Evolutionary conservation across 441 rosid species (phyloP).

Genomic region (Sinapis alba): DNA sequence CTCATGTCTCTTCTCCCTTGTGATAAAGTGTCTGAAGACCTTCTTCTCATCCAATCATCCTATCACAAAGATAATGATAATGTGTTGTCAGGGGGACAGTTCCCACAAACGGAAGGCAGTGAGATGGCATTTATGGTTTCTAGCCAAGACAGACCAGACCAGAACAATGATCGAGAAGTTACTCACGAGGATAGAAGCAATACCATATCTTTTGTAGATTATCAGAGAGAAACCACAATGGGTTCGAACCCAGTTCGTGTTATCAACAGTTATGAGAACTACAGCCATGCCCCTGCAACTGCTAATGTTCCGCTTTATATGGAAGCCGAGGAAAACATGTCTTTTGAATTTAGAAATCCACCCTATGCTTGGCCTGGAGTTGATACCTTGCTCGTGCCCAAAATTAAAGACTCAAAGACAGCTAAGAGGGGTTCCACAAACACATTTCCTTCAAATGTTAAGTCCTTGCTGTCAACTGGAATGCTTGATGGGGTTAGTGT

Average conservation of each 20-base stretch:
- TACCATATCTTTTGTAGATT: constrained; percentile 74
- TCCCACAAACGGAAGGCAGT: constrained; percentile 42
- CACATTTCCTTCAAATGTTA: constrained; percentile 77
- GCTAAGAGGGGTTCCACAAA: constrained; percentile 57
- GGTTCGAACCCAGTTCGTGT: constrained; percentile 51
- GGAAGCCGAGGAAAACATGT: constrained; percentile 25
- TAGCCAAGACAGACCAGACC: constrained; percentile 44
- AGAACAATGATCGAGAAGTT: constrained; percentile 37
- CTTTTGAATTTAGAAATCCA: constrained; percentile 9
- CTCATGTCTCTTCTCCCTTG: constrained; percentile 34
- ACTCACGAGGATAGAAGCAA: constrained; percentile 52
- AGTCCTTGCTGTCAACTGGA: constrained; percentile 55
- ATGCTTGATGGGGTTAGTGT: constrained; percentile 76
- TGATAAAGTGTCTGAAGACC: constrained; percentile 16
- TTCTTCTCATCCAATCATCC: not conserved
- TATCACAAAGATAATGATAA: constrained; percentile 40
- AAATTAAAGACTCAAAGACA: constrained; percentile 49
- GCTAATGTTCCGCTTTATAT: constrained; percentile 39
- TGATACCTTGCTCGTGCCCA: constrained; percentile 44
- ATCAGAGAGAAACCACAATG: constrained; percentile 56
- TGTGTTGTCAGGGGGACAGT: constrained; percentile 32
- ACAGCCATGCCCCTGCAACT: constrained; percentile 40
- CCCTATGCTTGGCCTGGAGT: constrained; percentile 39
- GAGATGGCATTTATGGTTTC: constrained; percentile 50
- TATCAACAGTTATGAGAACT: constrained; percentile 51